phyloP scores from a whole-genome alignment of 148 eudicot genomes.

The Rhododendron mucronatum region DNA sequence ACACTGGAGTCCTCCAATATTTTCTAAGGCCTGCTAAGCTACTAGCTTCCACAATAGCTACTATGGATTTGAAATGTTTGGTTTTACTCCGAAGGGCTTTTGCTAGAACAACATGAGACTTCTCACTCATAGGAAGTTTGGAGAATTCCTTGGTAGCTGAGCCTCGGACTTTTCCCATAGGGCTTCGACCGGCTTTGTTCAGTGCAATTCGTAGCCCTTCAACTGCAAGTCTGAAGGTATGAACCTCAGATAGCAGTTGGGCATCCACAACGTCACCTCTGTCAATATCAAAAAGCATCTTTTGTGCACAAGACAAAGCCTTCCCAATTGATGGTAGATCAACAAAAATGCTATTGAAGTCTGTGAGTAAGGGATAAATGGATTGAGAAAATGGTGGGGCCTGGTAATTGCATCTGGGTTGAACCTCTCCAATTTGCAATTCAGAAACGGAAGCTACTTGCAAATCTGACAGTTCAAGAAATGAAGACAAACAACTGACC shows the following conservation, averaged over 20 bases:
- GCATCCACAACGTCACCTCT: neutral
- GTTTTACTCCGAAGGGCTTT: neutral
- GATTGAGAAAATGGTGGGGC: conserved; percentile 6
- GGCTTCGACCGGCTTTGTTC: neutral
- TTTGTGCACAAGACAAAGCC: conserved; percentile 3
- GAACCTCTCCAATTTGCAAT: neutral
- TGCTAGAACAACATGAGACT: neutral
- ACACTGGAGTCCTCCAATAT: neutral
- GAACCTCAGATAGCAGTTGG: neutral
- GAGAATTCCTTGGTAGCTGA: neutral
- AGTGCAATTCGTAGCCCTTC: neutral
- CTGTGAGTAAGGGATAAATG: neutral
- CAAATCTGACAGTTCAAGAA: neutral
- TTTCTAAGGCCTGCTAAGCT: neutral
- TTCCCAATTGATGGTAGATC: neutral
- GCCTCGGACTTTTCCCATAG: neutral
- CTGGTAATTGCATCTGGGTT: neutral
- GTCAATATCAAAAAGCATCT: neutral
- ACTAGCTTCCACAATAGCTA: conserved; percentile 1
- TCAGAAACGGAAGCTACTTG: conserved; percentile 1
- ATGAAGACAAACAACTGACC: neutral
- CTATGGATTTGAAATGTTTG: conserved; percentile 1
- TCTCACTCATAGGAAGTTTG: neutral
- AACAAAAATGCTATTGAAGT: neutral
- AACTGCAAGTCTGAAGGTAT: neutral